Percentiles rank a stretch among this genome's conserved stretches.
Evolutionary conservation across 805 yeast genomes (phyloP).

Genomic region (Jamesozyma jinghongensis): DNA sequence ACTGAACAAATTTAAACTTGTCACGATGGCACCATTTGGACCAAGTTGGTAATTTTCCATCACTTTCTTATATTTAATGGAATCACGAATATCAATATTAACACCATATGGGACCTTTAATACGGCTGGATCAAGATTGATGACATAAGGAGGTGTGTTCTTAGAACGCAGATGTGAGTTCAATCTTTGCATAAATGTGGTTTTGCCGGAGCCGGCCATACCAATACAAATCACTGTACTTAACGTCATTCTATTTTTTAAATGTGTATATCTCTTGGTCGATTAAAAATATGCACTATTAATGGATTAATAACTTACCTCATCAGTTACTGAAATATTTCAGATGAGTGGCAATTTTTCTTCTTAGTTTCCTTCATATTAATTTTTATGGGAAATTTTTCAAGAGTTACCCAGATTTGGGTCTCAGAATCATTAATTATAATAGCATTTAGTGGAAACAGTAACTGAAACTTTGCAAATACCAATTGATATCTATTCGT

Average conservation of each 20-base stretch:
- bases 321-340: too few relatives aligned
- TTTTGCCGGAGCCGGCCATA: conserved; percentile 83
- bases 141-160: conserved; percentile 75
- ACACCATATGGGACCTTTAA: conserved; percentile 87
- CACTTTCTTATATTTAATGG: conserved; percentile 89
- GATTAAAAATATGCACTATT: too few relatives aligned
- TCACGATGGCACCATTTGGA: conserved; percentile 97
- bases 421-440: too few relatives aligned
- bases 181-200: conserved; percentile 93
- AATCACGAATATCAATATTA: conserved; percentile 92
- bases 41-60: conserved; percentile 94
- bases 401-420: too few relatives aligned
- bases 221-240: conserved; percentile 46
- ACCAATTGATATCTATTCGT: too few relatives aligned
- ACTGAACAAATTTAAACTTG: conserved; percentile 82
- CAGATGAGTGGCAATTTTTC: too few relatives aligned
- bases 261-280: not conserved
- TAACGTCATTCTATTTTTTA: conserved; percentile 28
- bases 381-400: too few relatives aligned
- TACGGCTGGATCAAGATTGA: conserved; percentile 95
- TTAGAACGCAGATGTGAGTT: conserved; percentile 78
- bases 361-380: too few relatives aligned
- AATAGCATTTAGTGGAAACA: too few relatives aligned
- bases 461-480: too few relatives aligned
- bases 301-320: not conserved